Base-by-base conservation (phyloP, 441 rosid species). In the Populus hybrid region DNA sequence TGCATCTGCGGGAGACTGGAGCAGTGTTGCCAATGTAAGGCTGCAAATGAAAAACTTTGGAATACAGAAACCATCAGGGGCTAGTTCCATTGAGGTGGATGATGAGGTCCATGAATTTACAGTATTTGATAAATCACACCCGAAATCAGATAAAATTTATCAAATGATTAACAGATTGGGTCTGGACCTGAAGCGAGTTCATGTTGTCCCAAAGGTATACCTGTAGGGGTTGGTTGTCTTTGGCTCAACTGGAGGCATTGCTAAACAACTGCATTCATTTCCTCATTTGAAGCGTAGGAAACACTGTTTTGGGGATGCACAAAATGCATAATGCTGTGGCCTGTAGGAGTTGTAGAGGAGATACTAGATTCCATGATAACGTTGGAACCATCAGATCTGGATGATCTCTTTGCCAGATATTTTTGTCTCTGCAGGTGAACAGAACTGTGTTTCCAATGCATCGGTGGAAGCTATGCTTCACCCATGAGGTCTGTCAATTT, bases 1-100 rank as follows among this genome's bases (percentile, higher is more conserved):
- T 72, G 91, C 98, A 74, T 90, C 94, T 80, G 85, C 86, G n/a
- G 91, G 92, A 65, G 86, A 91, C 74, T 91, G 97, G 98, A 81
- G 83, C 24, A 79, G 80, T 7, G 94, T 84, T 84, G 94, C 97
- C 26, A 80, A 75, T 53, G 78, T 88, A 75, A 90, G 98, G 86
- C 80, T 79, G 69, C 85, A 78, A 71, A 88, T 90, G 94, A 94
- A 87, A 85, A 87, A 84, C 46, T 46, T 78, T n/a, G 84, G 91
- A 77, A 79, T 83, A 24, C 85, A 86, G 75, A 92, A 91, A 81
- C 87, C 89, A 28, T 86, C 93, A 0, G 97, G 98, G 67, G 89
- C 88, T 80, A 92, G 97, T 82, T 91, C 84, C 35, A 82, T 92
- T 42, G 92, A 87, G 78, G 71, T 92, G 77, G 91, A 88, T 8